Percentiles rank a stretch among this genome's conserved stretches.
Evolutionary conservation across 352 stramenopile genomes (phyloP).

Genomic region (Phytophthora niederhauseri): DNA sequence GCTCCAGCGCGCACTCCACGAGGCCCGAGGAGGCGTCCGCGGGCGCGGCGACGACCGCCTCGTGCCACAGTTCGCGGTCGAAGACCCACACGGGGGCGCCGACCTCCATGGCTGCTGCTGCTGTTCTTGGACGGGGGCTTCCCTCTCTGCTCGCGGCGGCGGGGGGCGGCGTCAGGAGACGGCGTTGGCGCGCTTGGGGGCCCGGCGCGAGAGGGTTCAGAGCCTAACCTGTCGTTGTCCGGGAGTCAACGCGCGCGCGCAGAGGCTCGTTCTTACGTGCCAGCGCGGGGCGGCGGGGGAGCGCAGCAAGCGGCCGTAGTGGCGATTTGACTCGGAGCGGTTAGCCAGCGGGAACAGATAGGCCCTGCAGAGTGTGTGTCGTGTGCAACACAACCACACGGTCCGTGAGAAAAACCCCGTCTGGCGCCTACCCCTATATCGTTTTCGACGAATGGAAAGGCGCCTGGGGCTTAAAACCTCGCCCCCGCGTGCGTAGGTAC

Average conservation of each 20-base stretch:
- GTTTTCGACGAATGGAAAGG: not conserved
- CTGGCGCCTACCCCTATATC: not conserved
- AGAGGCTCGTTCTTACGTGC: slow-evolving; percentile 15
- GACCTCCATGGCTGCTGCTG: slow-evolving; percentile 59
- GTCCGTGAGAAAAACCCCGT: not conserved
- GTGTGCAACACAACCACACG: slow-evolving; percentile 31
- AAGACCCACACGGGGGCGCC: slow-evolving; percentile 81
- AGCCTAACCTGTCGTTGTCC: slow-evolving; percentile 21
- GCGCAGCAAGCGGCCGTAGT: slow-evolving; percentile 4
- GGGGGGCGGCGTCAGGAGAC: slow-evolving; percentile 15
- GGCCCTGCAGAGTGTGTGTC: slow-evolving; percentile 9
- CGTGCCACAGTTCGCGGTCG: slow-evolving; percentile 70
- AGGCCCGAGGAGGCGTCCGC: slow-evolving; percentile 45
- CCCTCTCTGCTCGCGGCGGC: not conserved
- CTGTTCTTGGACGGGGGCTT: not conserved
- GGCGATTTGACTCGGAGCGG: slow-evolving; percentile 27
- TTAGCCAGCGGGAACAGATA: slow-evolving; percentile 34
- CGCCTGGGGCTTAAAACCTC: slow-evolving; percentile 3
- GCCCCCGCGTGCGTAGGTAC: slow-evolving; percentile 5
- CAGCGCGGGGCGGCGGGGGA: not conserved
- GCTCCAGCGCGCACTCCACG: slow-evolving; percentile 64
- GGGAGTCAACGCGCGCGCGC: not conserved
- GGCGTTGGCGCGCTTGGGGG: slow-evolving; percentile 10
- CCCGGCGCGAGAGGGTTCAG: slow-evolving; percentile 25
- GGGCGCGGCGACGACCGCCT: slow-evolving; percentile 59